A percentile compares a stretch with the other conserved stretches of the same genome.
Conservation (phyloP, 108 stramenopile genomes). For the Cylindrotheca closterium region DNA sequence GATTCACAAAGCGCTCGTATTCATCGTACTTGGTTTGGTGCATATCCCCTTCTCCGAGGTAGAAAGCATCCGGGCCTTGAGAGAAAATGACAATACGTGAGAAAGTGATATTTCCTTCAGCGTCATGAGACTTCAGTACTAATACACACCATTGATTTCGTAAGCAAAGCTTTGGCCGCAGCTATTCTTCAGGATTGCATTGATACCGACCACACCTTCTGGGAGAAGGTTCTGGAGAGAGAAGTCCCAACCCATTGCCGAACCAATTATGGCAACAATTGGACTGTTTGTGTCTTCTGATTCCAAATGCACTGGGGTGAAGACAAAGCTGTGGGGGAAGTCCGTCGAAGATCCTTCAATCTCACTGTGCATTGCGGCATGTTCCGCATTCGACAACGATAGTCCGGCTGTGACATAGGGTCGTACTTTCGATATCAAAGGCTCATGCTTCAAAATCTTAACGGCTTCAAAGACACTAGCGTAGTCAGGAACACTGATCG, state of each 20-base stretch:
- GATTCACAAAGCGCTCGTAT: background rate
- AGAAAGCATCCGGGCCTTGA: constrained; percentile 13
- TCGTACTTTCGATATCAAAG: constrained; percentile 3
- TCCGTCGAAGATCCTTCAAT: background rate
- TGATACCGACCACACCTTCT: constrained; percentile 39
- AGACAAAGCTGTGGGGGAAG: constrained; percentile 6
- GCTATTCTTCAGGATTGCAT: constrained; percentile 39
- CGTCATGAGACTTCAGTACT: no score
- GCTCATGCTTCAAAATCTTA: background rate
- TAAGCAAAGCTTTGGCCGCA: constrained; percentile 37
- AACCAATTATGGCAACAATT: constrained; percentile 7
- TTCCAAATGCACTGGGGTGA: background rate
- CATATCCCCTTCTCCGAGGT: constrained; percentile 44
- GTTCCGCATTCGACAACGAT: constrained; percentile 5
- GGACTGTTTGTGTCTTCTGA: background rate
- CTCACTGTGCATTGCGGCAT: constrained; percentile 1
- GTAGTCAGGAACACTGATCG: constrained; percentile 13
- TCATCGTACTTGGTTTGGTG: constrained; percentile 43
- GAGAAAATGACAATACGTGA: no score
- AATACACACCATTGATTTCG: constrained; percentile 24
- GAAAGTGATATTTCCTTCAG: no score
- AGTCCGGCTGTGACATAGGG: constrained; percentile 3
- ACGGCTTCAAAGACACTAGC: background rate
- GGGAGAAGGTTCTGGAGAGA: constrained; percentile 34
- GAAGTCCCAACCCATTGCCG: constrained; percentile 3